A percentile compares a stretch with the other conserved stretches of the same genome.
These are phyloP conservation scores for Prunus yedoensis DNA, from an alignment of 331 rosid species.

Conservation along the genomic window DNA sequence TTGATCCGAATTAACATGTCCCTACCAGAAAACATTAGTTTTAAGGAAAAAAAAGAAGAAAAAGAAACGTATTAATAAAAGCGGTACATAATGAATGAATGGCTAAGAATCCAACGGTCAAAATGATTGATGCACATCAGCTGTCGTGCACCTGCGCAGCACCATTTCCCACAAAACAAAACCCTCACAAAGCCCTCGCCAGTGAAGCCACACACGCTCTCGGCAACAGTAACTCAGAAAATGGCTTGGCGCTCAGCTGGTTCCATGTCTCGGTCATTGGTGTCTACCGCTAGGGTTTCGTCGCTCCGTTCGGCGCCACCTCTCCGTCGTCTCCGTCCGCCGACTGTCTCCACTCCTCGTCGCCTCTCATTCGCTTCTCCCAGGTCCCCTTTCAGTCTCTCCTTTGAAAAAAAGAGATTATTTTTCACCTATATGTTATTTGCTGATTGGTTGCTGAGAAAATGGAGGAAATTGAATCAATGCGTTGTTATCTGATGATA, in stretches of 20 bases:
- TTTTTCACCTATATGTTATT: not conserved
- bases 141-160: not conserved
- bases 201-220: not conserved
- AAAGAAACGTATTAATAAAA: no score
- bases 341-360: slow-evolving; percentile 60
- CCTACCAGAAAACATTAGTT: no score
- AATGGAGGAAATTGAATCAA: not conserved
- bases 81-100: not conserved
- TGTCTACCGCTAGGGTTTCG: slow-evolving; percentile 62
- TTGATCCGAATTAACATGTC: no score
- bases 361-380: slow-evolving; percentile 60
- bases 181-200: slow-evolving; percentile 63
- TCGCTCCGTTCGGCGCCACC: slow-evolving; percentile 58
- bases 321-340: slow-evolving; percentile 62
- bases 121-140: not conserved
- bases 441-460: not conserved
- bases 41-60: not conserved
- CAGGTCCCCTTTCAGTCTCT: slow-evolving; percentile 40
- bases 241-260: slow-evolving; percentile 89
- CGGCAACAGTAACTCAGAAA: not conserved
- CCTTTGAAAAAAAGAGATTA: not conserved
- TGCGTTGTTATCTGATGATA: not conserved
- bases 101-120: not conserved
- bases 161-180: slow-evolving; percentile 5
- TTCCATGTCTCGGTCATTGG: slow-evolving; percentile 65